phyloP scores from a whole-genome alignment of 192 early-diverging fungal species.

The Backusella macrospora region DNA sequence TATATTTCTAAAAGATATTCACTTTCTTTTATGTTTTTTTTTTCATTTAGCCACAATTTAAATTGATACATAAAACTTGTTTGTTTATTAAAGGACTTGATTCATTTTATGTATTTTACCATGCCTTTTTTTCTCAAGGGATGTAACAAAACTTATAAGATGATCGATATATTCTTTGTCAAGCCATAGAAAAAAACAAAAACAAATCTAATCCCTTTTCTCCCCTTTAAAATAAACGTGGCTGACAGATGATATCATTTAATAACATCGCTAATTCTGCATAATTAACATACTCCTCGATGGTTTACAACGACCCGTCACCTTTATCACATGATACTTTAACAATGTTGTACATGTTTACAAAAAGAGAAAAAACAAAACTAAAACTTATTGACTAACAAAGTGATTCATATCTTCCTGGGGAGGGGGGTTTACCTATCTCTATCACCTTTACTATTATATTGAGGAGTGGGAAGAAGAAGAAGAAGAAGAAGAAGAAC shows the following conservation, averaged over 20 bases:
- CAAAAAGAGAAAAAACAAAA: too few relatives aligned
- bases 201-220: background rate
- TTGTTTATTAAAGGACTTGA: background rate
- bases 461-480: too few relatives aligned
- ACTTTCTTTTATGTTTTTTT: background rate
- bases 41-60: background rate
- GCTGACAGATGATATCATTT: conserved; percentile 1
- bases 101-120: too few relatives aligned
- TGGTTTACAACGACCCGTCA: too few relatives aligned
- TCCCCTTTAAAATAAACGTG: conserved; percentile 1
- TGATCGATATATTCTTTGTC: background rate
- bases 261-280: background rate
- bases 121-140: background rate
- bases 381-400: too few relatives aligned
- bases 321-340: too few relatives aligned
- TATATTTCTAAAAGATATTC: background rate
- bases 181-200: background rate
- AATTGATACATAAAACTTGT: background rate
- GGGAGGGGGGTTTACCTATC: too few relatives aligned
- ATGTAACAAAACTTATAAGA: background rate
- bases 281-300: background rate
- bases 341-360: too few relatives aligned
- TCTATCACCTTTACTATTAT: too few relatives aligned
- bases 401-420: too few relatives aligned
- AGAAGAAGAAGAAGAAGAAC: too few relatives aligned